phyloP scores from a whole-genome alignment of 495 filamentous ascomycete genomes.

The Sabuloglossum arenarium region DNA sequence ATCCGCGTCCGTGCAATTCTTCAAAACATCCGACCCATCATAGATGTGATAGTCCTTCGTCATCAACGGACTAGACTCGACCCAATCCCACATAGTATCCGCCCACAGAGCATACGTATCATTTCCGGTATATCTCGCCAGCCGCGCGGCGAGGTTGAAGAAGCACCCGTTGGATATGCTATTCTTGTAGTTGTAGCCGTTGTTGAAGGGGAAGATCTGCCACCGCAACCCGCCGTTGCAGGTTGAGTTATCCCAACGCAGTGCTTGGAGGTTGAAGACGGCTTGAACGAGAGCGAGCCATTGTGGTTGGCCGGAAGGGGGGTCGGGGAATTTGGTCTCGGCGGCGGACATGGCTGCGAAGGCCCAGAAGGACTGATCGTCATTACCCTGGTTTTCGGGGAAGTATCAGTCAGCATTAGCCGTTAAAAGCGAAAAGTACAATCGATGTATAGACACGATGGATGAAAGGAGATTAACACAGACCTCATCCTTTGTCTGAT shows the following conservation, averaged over 20 bases:
- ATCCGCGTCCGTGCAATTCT: constrained; percentile 29
- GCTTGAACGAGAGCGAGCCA: constrained; percentile 67
- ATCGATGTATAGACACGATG: neutral
- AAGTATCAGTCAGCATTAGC: neutral
- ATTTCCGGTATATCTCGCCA: constrained; percentile 53
- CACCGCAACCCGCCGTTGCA: constrained; percentile 29
- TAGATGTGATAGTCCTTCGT: constrained; percentile 27
- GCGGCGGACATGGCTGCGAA: constrained; percentile 48
- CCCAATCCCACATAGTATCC: constrained; percentile 48
- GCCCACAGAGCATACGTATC: constrained; percentile 54
- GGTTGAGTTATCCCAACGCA: constrained; percentile 28
- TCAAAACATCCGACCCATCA: constrained; percentile 31
- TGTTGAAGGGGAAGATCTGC: constrained; percentile 24
- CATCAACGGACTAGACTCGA: constrained; percentile 15
- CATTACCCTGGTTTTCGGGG: constrained; percentile 27
- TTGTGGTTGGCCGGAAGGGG: constrained; percentile 29
- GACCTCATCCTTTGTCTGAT: constrained; percentile 34
- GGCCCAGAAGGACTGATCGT: constrained; percentile 53
- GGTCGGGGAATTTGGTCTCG: constrained; percentile 42
- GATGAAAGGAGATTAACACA: neutral
- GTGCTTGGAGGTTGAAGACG: constrained; percentile 53
- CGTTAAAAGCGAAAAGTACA: too few species aligned
- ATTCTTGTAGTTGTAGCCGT: constrained; percentile 36
- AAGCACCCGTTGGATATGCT: constrained; percentile 46
- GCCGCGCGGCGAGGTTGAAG: constrained; percentile 47